Conservation (phyloP, 768 basidiomycete genomes). For the Leccinum boreale region DNA sequence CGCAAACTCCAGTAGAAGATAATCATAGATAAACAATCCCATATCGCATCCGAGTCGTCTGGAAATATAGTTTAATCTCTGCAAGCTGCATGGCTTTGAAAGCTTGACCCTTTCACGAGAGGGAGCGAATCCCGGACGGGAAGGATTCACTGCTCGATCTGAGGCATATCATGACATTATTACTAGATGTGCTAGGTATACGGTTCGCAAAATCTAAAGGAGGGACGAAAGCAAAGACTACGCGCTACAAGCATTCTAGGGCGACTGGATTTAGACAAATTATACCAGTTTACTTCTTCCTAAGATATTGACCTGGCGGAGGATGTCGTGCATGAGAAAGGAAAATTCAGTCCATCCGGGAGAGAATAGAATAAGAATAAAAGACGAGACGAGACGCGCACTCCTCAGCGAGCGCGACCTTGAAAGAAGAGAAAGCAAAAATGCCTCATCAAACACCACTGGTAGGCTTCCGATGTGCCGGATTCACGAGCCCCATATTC, state of each 20-base stretch:
- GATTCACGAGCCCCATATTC: constrained; percentile 41
- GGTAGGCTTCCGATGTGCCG: constrained; percentile 7
- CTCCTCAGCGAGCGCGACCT: background rate
- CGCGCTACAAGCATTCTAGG: background rate
- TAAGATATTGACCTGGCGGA: background rate
- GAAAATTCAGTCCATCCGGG: background rate
- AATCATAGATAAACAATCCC: too few species aligned
- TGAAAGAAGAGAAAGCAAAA: background rate
- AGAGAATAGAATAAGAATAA: background rate
- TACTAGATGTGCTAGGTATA: background rate
- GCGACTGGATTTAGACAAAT: background rate
- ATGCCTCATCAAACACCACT: background rate
- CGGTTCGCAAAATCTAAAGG: background rate
- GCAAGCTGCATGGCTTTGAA: too few species aligned
- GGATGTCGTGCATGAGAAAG: background rate
- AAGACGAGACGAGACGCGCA: background rate
- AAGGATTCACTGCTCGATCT: too few species aligned
- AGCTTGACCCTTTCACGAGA: too few species aligned
- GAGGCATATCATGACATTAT: background rate
- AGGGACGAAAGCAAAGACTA: background rate
- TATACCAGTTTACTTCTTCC: background rate
- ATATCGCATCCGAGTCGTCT: background rate
- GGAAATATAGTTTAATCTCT: too few species aligned
- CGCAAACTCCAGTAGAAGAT: background rate
- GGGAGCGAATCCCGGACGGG: too few species aligned